Percentiles rank a stretch among this genome's conserved stretches.
Evolutionary conservation across 2,329 filamentous ascomycete species (phyloP).

Genomic region (Aureobasidium subglaciale): DNA sequence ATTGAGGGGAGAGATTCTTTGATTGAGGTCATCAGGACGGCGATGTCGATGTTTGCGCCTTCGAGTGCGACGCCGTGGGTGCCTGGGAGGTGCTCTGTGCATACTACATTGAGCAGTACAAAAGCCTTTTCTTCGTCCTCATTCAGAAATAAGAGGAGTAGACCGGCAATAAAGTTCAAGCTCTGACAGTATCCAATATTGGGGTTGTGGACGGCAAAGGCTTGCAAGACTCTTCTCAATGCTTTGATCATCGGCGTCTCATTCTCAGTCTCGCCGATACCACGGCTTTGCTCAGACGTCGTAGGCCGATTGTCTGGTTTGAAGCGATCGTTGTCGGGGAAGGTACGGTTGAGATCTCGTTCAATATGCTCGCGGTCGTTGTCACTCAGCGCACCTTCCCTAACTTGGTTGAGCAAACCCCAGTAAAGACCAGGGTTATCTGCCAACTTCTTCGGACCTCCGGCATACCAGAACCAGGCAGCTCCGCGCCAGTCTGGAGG

Average conservation of each 20-base stretch:
- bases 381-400: slow-evolving; percentile 54
- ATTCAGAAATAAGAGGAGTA: slow-evolving; percentile 77
- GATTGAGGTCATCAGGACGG: slow-evolving; percentile 82
- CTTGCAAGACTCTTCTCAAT: slow-evolving; percentile 76
- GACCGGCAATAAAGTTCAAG: slow-evolving; percentile 86
- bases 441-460: slow-evolving; percentile 70
- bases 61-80: slow-evolving; percentile 88
- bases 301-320: slow-evolving; percentile 53
- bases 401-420: slow-evolving; percentile 59
- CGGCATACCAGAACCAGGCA: slow-evolving; percentile 95
- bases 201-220: slow-evolving; percentile 86
- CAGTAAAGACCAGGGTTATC: slow-evolving; percentile 73
- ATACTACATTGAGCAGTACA: slow-evolving; percentile 89
- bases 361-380: slow-evolving; percentile 87
- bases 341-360: slow-evolving; percentile 85
- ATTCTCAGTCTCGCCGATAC: slow-evolving; percentile 24
- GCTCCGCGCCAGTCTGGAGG: slow-evolving; percentile 91
- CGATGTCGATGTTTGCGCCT: slow-evolving; percentile 87
- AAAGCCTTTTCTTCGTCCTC: slow-evolving; percentile 84
- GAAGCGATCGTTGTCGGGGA: slow-evolving; percentile 88
- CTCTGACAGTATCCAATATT: slow-evolving; percentile 93
- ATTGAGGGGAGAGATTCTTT: slow-evolving; percentile 74
- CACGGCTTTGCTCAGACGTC: slow-evolving; percentile 21
- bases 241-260: slow-evolving; percentile 76
- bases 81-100: slow-evolving; percentile 76